Percentiles rank a stretch among this genome's conserved stretches.
Evolutionary conservation across 2,329 filamentous ascomycete species (phyloP).

Genomic region (Penicillium olsonii): DNA sequence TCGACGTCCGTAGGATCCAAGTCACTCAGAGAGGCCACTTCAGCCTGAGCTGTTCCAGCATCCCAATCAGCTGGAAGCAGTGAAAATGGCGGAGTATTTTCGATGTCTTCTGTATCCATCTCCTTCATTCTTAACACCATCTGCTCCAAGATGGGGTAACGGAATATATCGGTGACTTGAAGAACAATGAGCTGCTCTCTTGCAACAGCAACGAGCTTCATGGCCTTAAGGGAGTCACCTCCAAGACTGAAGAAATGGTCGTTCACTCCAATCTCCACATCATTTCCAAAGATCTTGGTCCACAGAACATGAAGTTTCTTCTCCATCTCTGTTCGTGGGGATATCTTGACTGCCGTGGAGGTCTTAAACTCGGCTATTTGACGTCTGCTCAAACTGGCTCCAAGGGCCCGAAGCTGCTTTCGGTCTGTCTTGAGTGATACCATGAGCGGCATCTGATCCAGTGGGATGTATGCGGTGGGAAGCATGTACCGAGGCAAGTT

Average conservation of each 20-base stretch:
- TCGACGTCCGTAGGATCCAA: slow-evolving; percentile 14
- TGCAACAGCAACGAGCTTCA: slow-evolving; percentile 30
- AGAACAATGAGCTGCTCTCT: slow-evolving; percentile 16
- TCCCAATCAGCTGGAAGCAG: slow-evolving; percentile 2
- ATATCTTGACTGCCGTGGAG: slow-evolving; percentile 5
- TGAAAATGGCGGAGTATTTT: not conserved
- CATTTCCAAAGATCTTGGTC: slow-evolving; percentile 29
- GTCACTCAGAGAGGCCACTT: slow-evolving; percentile 1
- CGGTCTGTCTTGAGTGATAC: slow-evolving; percentile 32
- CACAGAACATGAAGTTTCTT: slow-evolving; percentile 33
- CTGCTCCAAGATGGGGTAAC: slow-evolving; percentile 36
- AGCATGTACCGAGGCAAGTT: slow-evolving; percentile 44
- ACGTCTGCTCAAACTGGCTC: slow-evolving; percentile 10
- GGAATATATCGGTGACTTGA: slow-evolving; percentile 30
- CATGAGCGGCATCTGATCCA: slow-evolving; percentile 39
- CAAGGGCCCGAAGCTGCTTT: slow-evolving; percentile 34
- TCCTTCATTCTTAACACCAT: slow-evolving; percentile 29
- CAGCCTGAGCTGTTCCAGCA: not conserved
- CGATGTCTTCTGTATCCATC: not conserved
- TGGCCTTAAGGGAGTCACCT: slow-evolving; percentile 31
- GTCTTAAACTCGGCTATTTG: slow-evolving; percentile 15
- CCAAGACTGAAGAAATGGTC: slow-evolving; percentile 28
- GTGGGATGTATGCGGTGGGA: slow-evolving; percentile 40
- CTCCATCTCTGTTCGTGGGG: slow-evolving; percentile 30
- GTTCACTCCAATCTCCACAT: slow-evolving; percentile 14